phyloP scores from a whole-genome alignment of 129 eudicot genomes.

The Centaurea solstitialis region DNA sequence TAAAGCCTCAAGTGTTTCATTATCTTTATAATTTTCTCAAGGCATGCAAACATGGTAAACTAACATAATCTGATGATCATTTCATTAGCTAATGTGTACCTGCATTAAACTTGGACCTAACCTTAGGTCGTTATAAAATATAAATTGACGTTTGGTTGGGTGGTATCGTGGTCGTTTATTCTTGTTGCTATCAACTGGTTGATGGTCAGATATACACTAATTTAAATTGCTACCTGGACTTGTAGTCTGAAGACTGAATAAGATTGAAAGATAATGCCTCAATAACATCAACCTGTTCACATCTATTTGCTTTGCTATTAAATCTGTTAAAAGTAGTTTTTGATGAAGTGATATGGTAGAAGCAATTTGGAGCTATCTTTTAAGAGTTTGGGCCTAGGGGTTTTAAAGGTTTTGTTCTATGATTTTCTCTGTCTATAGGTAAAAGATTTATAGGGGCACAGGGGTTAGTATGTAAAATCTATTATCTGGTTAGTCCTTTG shows the following conservation, averaged over 20 bases:
- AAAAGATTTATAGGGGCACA: neutral
- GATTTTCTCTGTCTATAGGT: neutral
- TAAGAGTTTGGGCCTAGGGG: neutral
- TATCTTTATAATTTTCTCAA: neutral
- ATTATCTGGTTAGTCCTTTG: neutral
- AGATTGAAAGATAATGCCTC: slow-evolving; percentile 2
- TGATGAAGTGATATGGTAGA: slow-evolving; percentile 12
- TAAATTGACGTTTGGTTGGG: neutral
- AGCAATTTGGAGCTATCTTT: neutral
- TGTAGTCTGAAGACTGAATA: slow-evolving; percentile 1
- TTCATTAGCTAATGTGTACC: neutral
- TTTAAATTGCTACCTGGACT: neutral
- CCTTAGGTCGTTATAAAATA: neutral
- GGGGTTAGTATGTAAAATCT: neutral
- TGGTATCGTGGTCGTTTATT: neutral
- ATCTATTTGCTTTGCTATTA: neutral
- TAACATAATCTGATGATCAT: neutral
- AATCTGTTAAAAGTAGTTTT: neutral
- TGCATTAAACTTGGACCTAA: neutral
- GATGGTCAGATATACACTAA: neutral
- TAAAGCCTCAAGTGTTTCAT: neutral
- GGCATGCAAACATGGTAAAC: neutral
- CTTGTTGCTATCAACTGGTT: neutral
- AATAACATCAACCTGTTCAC: neutral
- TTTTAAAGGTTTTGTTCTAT: neutral